Percentiles rank a stretch among this genome's conserved stretches.
Evolutionary conservation across 1,139 yeast genomes (phyloP).

Genomic region (Yamadazyma oceani): DNA sequence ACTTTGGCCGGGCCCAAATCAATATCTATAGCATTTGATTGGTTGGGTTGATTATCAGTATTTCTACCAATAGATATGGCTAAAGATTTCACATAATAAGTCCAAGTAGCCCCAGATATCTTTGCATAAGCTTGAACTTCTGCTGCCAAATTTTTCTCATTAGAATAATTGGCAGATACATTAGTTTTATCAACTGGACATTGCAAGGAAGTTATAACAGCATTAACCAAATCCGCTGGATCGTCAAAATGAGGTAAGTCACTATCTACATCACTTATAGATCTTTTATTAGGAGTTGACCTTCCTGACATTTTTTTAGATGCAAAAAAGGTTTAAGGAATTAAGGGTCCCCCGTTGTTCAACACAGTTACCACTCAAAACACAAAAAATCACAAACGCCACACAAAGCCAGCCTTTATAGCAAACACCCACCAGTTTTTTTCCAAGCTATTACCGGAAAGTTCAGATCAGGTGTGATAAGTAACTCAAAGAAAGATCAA

Average conservation of each 20-base stretch:
- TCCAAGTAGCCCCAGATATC: conserved; percentile 92
- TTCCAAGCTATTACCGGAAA: no score
- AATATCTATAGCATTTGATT: conserved; percentile 57
- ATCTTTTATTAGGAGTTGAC: conserved; percentile 32
- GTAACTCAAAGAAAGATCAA: no score
- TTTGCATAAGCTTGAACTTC: conserved; percentile 97
- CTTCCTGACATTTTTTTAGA: conserved; percentile 20
- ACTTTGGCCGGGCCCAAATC: conserved; percentile 97
- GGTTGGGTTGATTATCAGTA: conserved; percentile 48
- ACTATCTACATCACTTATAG: conserved; percentile 23
- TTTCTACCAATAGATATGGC: conserved; percentile 81
- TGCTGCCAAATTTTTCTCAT: conserved; percentile 72
- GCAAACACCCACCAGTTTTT: no score
- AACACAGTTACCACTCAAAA: no score
- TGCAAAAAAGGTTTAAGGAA: neutral
- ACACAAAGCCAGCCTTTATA: no score
- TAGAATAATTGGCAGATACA: conserved; percentile 51
- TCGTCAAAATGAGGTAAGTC: conserved; percentile 43
- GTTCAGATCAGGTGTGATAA: no score
- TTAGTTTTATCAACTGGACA: conserved; percentile 52
- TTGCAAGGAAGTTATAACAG: conserved; percentile 49
- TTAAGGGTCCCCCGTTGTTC: neutral
- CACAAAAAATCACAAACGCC: no score
- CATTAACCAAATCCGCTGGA: conserved; percentile 53
- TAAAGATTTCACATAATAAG: conserved; percentile 84